Evolutionary conservation across 768 basidiomycete species (phyloP).

Genomic region (Naematelia aurantialba): DNA sequence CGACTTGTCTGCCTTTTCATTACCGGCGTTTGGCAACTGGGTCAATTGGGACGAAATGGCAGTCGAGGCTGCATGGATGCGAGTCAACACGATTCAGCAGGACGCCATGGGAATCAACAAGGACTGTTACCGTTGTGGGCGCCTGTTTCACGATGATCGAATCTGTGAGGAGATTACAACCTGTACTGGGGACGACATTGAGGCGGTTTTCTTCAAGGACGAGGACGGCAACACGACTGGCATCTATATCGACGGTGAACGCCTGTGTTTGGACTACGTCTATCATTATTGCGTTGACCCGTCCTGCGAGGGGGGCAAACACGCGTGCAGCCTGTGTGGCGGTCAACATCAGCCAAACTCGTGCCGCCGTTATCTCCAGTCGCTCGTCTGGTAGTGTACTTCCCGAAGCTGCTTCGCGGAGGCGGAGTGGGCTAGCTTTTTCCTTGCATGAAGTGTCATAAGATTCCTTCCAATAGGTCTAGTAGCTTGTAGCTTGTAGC

Average conservation of each 20-base stretch:
- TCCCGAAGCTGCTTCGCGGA: no score
- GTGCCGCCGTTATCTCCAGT: not conserved
- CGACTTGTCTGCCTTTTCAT: no score
- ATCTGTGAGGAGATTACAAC: not conserved
- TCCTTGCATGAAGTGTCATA: not conserved
- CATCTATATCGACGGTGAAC: not conserved
- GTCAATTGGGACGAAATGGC: no score
- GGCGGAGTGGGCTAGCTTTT: no score
- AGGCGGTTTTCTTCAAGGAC: not conserved
- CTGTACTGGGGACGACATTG: not conserved
- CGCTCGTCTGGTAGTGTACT: not conserved
- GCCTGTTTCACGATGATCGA: not conserved
- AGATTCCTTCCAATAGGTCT: no score
- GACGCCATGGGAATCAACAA: no score
- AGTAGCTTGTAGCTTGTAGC: no score
- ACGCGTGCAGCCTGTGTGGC: not conserved
- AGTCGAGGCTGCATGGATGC: no score
- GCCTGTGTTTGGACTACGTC: not conserved
- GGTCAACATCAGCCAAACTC: not conserved
- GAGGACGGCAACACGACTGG: not conserved
- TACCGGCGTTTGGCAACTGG: no score
- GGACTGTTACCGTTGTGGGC: not conserved
- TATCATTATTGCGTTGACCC: not conserved
- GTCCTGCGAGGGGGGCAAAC: not conserved
- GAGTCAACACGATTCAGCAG: no score